Evolutionary conservation across 1,139 yeast species (phyloP), one percentile per base, ranked within the genome.

Genomic region (Candida sp.): DNA sequence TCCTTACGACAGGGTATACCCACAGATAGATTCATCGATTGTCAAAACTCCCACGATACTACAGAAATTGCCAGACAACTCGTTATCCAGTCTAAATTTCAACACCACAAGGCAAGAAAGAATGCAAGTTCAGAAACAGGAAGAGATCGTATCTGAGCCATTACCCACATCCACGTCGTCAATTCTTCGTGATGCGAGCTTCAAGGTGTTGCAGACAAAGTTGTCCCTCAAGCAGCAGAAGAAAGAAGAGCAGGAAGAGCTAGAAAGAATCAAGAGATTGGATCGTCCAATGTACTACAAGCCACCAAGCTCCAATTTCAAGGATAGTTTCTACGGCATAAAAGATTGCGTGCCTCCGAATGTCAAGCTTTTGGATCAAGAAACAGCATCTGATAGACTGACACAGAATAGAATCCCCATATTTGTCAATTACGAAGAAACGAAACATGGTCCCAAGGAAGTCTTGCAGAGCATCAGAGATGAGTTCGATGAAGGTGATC

Each of bases 201-300:
- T 55, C 32, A 48, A 45, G 28, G 49, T 56, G 9, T 41, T 54
- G 12, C 59, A 56, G 42, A 53, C 58, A 1, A 54, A 52, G 46
- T 49, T 56, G 23, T 40, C 58, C 3, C 44, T 54, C 26, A 49
- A 53, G 27, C 44, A 48, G 17, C 26, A 42, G 12, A 46, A 47
- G 11, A 34, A 47, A 39, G 42, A 42, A 35, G 32, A 44, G 8
- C 34, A 49, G 25, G 30, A 31, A 17, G 51, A 48, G 32, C 32
- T 48, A 27, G 46, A 41, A 8, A 40, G 40, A 34, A 31, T 54
- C 9, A 49, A 44, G 42, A 51, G 49, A n/a, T 47, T 46, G 23
- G 62, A 60, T 40, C 57, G 59, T 17, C 70, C 77, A 5, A 64
- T 72, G 23, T 74, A 73, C 55, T 73, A 73, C 50, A 63, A 63